Base-by-base conservation (phyloP, 106 monocot genomes). In the Apostasia shenzhenica region DNA sequence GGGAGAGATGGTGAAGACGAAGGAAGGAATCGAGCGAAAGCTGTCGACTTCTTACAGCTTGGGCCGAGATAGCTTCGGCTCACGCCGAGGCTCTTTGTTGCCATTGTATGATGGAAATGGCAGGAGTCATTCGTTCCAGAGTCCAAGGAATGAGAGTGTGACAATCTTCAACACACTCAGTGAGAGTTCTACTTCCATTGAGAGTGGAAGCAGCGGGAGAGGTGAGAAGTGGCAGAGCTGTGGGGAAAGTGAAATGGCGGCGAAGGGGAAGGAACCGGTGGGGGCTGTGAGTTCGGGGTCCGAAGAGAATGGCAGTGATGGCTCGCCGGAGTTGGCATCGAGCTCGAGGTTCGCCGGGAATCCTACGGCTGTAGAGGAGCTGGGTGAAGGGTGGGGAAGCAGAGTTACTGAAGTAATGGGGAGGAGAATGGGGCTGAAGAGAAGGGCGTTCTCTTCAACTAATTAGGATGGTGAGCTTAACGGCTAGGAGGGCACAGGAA, bases 31-130 rank as follows among this genome's bases (percentile, higher is more conserved):
- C 43, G 91, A 91, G 77, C 76, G 79, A 69, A 91, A 94, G 61
- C 75, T 91, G 9, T 72, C 76, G 5, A 73, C 78, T 2, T 83
- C 80, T 39, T 95, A 95, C 78, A 94, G 94, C 65, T 77, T 94
- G 44, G 91, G 94, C 11, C 70, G 82, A 43, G 94, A 94, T 51
- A 72, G 43, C 4, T 14, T 70, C 2, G 40, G 47, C 10, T 59
- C 72, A 3, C 63, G 67, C 41, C 41, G 39, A 4, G 71, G 55
- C 41, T 61, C 82, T n/a, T 14, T 81, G 45, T 73, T 91, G 75
- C 94, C 91, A 37, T 14, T 78, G 41, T 83, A 75, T 57, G 80
- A 76, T 67, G 81, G 79, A 8, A 87, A 77, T 66, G 72, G 47
- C 4, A 94, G 77, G 72, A 87, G 80, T 70, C 82, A 90, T 64